These are phyloP conservation scores for Bryum argenteum DNA, from an alignment of 225 moss, liverwort and hornwort genomes.

Conservation along the genomic window DNA sequence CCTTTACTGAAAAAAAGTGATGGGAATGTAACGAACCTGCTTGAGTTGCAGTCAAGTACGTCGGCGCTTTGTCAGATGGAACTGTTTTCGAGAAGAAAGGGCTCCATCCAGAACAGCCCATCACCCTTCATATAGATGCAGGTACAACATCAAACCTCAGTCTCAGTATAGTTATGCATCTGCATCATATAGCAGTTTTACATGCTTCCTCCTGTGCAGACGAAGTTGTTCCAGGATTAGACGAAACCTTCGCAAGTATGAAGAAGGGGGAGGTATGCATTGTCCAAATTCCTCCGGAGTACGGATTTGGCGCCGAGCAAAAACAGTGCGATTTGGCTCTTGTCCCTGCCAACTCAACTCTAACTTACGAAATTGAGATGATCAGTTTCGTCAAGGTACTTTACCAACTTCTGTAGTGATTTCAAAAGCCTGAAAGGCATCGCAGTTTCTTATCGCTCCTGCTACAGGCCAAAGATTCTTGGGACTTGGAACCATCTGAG, in stretches of 20 bases:
- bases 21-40: slow-evolving; percentile 9
- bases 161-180: slow-evolving; percentile 5
- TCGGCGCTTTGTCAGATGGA: slow-evolving; percentile 62
- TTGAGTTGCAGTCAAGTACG: slow-evolving; percentile 73
- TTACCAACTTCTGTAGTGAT: background rate
- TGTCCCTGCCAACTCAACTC: slow-evolving; percentile 75
- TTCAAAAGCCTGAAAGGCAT: background rate
- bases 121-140: slow-evolving; percentile 69
- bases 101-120: slow-evolving; percentile 47
- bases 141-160: slow-evolving; percentile 41
- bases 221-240: slow-evolving; percentile 73
- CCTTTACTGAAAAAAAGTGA: slow-evolving; percentile 8
- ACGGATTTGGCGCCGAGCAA: slow-evolving; percentile 67
- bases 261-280: slow-evolving; percentile 78
- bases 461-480: slow-evolving; percentile 75
- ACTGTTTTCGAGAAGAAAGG: slow-evolving; percentile 84
- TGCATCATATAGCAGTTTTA: background rate
- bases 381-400: slow-evolving; percentile 72
- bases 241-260: slow-evolving; percentile 71
- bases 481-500: slow-evolving; percentile 74
- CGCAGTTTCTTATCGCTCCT: background rate
- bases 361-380: slow-evolving; percentile 80
- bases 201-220: slow-evolving; percentile 48
- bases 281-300: slow-evolving; percentile 68
- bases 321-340: slow-evolving; percentile 46